Base-by-base conservation (phyloP, 2,329 filamentous ascomycete species). In the Clarireedia monteithiana region DNA sequence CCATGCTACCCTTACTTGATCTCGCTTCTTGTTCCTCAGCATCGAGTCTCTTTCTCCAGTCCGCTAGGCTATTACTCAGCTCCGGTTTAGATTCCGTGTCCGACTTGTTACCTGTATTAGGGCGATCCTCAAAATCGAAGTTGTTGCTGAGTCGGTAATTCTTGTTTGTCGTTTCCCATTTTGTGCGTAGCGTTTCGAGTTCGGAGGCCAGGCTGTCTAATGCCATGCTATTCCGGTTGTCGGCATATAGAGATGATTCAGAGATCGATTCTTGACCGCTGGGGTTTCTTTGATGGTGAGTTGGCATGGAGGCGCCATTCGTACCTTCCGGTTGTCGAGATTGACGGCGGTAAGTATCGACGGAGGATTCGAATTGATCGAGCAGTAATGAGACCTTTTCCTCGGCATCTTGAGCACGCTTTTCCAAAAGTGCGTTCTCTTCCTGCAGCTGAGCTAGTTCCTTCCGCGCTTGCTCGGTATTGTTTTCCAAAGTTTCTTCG, bases 111-210 rank as follows among this genome's bases (percentile, higher is more conserved):
- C 64, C 63, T 5, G 54, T 34, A 12, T 34, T 52, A 39, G 62
- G 56, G 50, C 74, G 74, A 61, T 75, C 64, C 27, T 71, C 64
- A 64, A 95, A 91, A 68, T 96, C 91, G 65, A 95, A 95, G 51
- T 88, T 84, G 67, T 86, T 91, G 71, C 89, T 95, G 46, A 96
- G 75, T 24, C 94, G 86, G 71, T 97, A 96, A 66, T 89, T 95
- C 72, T 95, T 94, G 74, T 92, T 96, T 12, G 91, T 96, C 40
- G 86, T 89, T 73, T 97, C 91, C 94, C 94, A 99, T 66, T 96
- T 91, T 52, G 79, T 89, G 52, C 92, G 84, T 48, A 99, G 78
- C 12, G 89, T 88, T 70, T 99, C 94, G 6, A 99, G 83, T 74
- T 99, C 94, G 60, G 83, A 90, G 10, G 94, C 92, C 24, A 99